These are phyloP conservation scores for Peronospora destructor DNA, from an alignment of 352 stramenopile species.

Conservation along the genomic window DNA sequence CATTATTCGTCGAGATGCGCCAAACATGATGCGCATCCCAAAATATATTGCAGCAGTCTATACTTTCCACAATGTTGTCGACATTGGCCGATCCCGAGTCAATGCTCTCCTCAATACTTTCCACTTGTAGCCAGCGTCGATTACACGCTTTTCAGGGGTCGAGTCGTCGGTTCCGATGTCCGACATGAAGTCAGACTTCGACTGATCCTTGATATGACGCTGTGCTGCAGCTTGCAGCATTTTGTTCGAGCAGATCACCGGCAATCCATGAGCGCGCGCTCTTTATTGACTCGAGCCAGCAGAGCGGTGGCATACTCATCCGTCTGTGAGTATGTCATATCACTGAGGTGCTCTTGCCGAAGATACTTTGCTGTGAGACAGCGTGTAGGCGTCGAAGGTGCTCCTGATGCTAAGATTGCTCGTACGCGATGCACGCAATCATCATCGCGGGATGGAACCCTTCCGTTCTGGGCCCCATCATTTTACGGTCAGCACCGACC, in stretches of 20 bases:
- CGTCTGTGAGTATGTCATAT: neutral
- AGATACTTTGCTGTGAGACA: no score
- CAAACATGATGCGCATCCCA: no score
- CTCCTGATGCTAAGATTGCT: no score
- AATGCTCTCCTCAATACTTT: constrained; percentile 28
- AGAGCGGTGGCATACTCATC: constrained; percentile 20
- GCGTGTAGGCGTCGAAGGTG: no score
- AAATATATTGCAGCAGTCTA: no score
- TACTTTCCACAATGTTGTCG: no score
- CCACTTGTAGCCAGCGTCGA: constrained; percentile 35
- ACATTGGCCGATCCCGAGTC: neutral
- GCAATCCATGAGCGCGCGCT: constrained; percentile 30
- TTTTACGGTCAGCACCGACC: no score
- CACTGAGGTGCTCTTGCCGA: no score
- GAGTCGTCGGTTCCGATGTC: constrained; percentile 36
- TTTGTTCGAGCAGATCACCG: constrained; percentile 30
- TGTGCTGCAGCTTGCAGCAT: constrained; percentile 17
- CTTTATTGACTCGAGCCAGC: constrained; percentile 36
- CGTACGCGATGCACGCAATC: no score
- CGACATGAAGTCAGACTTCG: constrained; percentile 34
- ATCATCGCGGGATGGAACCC: no score
- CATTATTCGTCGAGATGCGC: no score
- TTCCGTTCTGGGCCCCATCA: no score
- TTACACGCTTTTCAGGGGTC: constrained; percentile 29
- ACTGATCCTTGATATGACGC: constrained; percentile 30